Evolutionary conservation across 192 early-diverging fungal species (phyloP), one percentile per base, ranked within the genome.

Genomic region (Spinellus fusiger): DNA sequence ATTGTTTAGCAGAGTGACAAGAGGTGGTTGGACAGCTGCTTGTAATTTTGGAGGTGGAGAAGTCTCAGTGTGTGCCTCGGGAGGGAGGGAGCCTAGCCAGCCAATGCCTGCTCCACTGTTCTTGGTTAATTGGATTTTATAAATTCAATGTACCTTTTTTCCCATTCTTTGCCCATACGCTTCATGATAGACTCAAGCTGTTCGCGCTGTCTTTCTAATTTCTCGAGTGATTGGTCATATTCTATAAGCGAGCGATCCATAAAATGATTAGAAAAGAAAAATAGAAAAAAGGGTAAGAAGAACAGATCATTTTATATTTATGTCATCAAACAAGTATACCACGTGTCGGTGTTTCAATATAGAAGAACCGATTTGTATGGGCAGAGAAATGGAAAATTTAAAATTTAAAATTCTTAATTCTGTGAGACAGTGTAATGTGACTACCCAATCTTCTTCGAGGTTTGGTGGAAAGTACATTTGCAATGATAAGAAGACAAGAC

Each of bases 141-240:
- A 16, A 32, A 9, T 26, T 46, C n/a, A 10, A 1, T 29, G 61
- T 64, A 73, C 71, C 71, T 73, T 67, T 61, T 53, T 49, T 62
- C 66, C 71, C 71, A 73, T 50, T 73, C 71, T 61, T 73, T 38
- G 1, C 61, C 65, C 71, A 73, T 73, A 9, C 33, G 60, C 20
- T 67, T 18, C 65, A 73, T 67, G 40, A 73, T 53, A 1, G 32
- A 47, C 46, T 73, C 62, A 15, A 73, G 53, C 28, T 64, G 47
- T 31, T 64, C 52, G 5, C 49, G 56, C 31, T 73, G 64, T 27
- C 60, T 49, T 49, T 73, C 66, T 33, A 73, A 46, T 12, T 65
- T 66, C 32, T 64, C 66, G 18, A 73, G 56, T 16, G 61, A 62
- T 49, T 73, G 57, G 28, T 73, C 71, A 68, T 73, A 73, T 22